Percentiles rank a stretch among this genome's conserved stretches.
These are phyloP conservation scores for Lanzia echinophila DNA, from an alignment of 2,329 filamentous ascomycete genomes.

Conservation along the genomic window DNA sequence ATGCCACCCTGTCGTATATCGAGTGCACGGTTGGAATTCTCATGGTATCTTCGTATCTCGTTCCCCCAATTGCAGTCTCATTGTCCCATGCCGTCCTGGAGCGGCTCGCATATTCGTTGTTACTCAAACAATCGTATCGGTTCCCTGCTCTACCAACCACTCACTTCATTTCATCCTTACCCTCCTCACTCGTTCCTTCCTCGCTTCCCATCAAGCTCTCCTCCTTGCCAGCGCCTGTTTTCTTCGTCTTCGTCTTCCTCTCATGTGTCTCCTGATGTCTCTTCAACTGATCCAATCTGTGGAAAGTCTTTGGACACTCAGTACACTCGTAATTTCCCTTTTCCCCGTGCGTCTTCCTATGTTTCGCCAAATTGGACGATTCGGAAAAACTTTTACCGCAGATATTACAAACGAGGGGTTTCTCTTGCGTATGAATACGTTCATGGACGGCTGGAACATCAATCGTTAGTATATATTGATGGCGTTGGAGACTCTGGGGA, in stretches of 20 bases:
- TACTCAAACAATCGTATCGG: no score
- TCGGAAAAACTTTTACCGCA: conserved; percentile 56
- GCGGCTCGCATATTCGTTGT: no score
- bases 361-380: conserved; percentile 61
- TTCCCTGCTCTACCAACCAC: background rate
- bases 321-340: conserved; percentile 46
- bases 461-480: conserved; percentile 3
- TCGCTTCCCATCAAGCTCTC: background rate
- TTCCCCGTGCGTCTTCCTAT: conserved; percentile 53
- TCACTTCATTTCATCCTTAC: background rate
- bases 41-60: no score
- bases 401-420: conserved; percentile 51
- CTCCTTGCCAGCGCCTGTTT: background rate
- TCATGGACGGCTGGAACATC: conserved; percentile 53
- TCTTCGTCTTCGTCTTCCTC: background rate
- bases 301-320: conserved; percentile 50
- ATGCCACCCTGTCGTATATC: no score
- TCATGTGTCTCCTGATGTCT: conserved; percentile 41
- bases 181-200: background rate
- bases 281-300: conserved; percentile 53
- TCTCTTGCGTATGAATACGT: conserved; percentile 58
- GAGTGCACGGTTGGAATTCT: no score
- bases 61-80: no score
- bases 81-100: no score
- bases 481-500: background rate